phyloP scores from a whole-genome alignment of 31 red algal genomes.

The Bonnemaisonia californica region DNA sequence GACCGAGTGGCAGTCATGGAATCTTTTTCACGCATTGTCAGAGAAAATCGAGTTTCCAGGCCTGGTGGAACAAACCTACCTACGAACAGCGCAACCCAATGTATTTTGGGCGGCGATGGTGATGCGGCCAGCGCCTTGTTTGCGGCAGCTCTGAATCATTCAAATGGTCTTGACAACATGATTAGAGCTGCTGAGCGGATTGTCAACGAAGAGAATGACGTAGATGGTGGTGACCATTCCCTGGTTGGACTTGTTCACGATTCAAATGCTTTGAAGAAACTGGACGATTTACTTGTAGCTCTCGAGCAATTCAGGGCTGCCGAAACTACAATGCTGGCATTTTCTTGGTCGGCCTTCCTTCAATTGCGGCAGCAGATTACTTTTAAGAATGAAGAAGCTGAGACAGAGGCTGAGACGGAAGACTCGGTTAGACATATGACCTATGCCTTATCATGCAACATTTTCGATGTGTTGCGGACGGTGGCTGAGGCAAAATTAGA shows the following conservation, averaged over 20 bases:
- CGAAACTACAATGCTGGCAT: slow-evolving; percentile 37
- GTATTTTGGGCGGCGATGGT: slow-evolving; percentile 12
- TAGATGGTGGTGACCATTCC: neutral
- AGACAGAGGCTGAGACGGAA: neutral
- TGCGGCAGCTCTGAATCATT: slow-evolving; percentile 49
- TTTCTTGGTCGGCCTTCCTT: slow-evolving; percentile 62
- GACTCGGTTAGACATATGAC: slow-evolving; percentile 37
- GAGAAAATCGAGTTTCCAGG: slow-evolving; percentile 1
- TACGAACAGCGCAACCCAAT: neutral
- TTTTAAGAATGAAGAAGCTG: neutral
- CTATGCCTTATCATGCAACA: slow-evolving; percentile 31
- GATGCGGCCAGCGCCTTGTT: slow-evolving; percentile 44
- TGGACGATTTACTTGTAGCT: slow-evolving; percentile 17
- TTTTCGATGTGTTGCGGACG: slow-evolving; percentile 34
- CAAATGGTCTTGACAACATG: slow-evolving; percentile 51
- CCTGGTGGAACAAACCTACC: neutral
- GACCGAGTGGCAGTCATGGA: slow-evolving; percentile 17
- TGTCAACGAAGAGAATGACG: neutral
- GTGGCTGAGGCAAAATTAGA: slow-evolving; percentile 1
- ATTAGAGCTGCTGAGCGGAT: slow-evolving; percentile 4
- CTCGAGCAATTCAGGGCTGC: neutral
- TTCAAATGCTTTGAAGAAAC: neutral
- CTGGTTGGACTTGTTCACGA: neutral
- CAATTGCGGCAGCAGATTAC: slow-evolving; percentile 2
- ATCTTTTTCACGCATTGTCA: slow-evolving; percentile 10